Evolutionary conservation across 805 yeast genomes (phyloP), one percentile per base, ranked within the genome.

Genomic region (Danielia reshetovae): DNA sequence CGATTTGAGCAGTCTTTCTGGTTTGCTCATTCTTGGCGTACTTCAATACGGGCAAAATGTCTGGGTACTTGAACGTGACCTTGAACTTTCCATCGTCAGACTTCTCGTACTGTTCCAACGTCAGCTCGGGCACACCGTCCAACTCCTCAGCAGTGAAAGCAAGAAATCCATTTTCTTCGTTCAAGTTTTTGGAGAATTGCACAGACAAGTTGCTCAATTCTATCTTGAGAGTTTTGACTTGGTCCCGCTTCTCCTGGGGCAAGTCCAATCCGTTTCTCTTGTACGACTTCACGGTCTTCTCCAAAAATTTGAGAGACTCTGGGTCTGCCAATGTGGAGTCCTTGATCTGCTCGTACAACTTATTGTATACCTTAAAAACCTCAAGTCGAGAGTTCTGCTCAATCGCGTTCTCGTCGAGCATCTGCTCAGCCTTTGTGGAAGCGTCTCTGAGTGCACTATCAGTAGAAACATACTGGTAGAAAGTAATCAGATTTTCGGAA

Each of bases 41-140:
- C 54, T 83, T 82, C 57, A 84, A 58, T n/a, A 82, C 81, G 2
- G 94, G 94, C 42, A 81, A 64, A 30, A 81, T 57, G 52, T 85
- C 95, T 1, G 95, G 93, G 50, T 82, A 83, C 57, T 86, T 85
- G 65, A 75, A 84, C 2, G 93, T 81, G 68, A 86, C 81, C 52
- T 81, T 81, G 41, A 55, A 57, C 34, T 61, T 57, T 14, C 63
- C 70, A 8, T 59, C 60, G 23, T 62, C 60, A 16, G 65, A 62
- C 37, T 58, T 60, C 35, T 72, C 81, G 49, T 79, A 81, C 51
- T 74, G 82, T 13, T 68, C 70, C 45, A 83, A 46, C 2, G 75
- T 75, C 38, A 75, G 77, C 25, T 71, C 69, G 2, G 95, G 89
- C 27, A 86, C 82, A 25, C 95, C 95, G 7, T 68, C 74, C 27